Evolutionary conservation across 352 stramenopile genomes (phyloP), one percentile per base, ranked within the genome.

Genomic region (Pythium rhizo-oryzae): DNA sequence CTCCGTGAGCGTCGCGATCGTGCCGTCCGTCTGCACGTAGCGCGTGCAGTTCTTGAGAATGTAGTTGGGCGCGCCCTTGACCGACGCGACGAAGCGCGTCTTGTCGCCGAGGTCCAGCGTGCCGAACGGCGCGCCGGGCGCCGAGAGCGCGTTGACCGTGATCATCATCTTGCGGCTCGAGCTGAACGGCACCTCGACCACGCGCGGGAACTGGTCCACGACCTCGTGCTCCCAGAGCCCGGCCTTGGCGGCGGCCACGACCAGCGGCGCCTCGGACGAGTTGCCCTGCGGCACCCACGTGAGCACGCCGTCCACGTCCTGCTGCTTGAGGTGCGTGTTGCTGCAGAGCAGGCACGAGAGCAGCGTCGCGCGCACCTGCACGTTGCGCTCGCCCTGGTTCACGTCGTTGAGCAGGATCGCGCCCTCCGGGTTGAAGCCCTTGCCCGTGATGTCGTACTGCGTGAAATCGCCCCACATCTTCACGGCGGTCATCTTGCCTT

Each of bases 131-230:
- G 77, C 78, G 1, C 67, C 69, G 1, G 47, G 72, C 19, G 66
- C 39, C 9, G 79, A 76, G 2, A 92, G 55, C 0, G 69, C 61
- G 51, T 91, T 85, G 16, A 92, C 78, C 5, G 84, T 92, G 52
- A 92, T 74, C 97, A 99, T 99, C 69, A 90, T 91, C 76, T 99
- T 99, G 24, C 91, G 83, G 11, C 97, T 92, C 19, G 93, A 98
- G 24, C 78, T 97, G 80, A 99, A 99, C 0, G 96, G 92, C 50
- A 98, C 87, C 81, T 98, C 94, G 15, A 87, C 82, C 0, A 93
- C 37, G 15, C 96, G 85, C 21, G 80, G 84, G 80, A 82, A 92
- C 70, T 84, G 78, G 19, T 60, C 59, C 2, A 73, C 19, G 16
- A 87, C 69, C 25, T 76, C 74, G 43, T 89, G 78, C 55, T 88